These are phyloP conservation scores for Erigeron canadensis DNA, from an alignment of 129 eudicot species.

Conservation along the genomic window DNA sequence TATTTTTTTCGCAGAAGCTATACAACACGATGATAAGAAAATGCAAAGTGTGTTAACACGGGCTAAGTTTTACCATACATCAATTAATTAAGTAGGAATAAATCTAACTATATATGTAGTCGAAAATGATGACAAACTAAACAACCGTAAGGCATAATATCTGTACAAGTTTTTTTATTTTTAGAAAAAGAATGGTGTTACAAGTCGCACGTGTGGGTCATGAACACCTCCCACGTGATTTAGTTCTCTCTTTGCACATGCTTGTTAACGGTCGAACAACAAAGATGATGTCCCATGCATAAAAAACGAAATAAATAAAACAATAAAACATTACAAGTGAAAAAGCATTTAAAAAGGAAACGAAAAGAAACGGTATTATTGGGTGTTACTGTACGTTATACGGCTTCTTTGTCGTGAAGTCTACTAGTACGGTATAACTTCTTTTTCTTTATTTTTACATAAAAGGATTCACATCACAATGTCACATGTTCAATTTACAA, in stretches of 20 bases:
- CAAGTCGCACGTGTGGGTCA: conserved; percentile 28
- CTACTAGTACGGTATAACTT: conserved; percentile 12
- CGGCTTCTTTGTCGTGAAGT: conserved; percentile 24
- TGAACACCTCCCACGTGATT: conserved; percentile 25
- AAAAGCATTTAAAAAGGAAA: background rate
- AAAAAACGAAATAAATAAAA: background rate
- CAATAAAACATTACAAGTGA: background rate
- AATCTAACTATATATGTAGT: too few relatives aligned
- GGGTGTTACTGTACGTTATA: conserved; percentile 29
- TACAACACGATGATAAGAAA: too few relatives aligned
- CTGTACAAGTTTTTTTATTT: background rate
- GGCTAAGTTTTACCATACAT: too few relatives aligned
- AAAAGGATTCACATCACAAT: background rate
- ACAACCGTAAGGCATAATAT: too few relatives aligned
- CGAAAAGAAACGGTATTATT: background rate
- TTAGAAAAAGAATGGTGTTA: background rate
- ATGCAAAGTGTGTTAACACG: too few relatives aligned
- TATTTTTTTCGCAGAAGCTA: too few relatives aligned
- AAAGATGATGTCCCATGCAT: conserved; percentile 3
- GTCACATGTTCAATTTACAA: too few relatives aligned
- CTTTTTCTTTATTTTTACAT: background rate
- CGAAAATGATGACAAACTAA: too few relatives aligned
- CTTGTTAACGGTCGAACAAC: conserved; percentile 24
- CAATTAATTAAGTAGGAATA: too few relatives aligned
- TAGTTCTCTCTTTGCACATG: conserved; percentile 20